Conservation (phyloP, 345 rosid genomes). For the Brassica carinata region DNA sequence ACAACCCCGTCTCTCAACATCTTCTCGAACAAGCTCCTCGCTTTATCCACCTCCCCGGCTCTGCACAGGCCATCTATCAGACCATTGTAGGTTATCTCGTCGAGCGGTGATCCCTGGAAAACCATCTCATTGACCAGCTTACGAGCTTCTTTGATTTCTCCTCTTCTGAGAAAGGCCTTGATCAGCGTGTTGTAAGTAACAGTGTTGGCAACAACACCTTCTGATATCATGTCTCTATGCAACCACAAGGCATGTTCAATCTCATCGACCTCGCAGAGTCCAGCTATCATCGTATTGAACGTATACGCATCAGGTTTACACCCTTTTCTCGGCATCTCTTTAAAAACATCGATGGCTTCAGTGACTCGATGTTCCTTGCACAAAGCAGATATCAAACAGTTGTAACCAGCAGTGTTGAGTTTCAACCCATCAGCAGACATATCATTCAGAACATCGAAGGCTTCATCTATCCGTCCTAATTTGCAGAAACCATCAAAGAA, state of each 20-base stretch:
- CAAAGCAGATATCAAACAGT: slow-evolving; percentile 62
- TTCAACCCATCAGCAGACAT: slow-evolving; percentile 59
- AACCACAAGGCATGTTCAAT: slow-evolving; percentile 64
- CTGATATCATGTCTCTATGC: slow-evolving; percentile 67
- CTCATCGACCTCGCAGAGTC: slow-evolving; percentile 61
- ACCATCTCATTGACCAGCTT: slow-evolving; percentile 80
- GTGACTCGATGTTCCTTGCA: slow-evolving; percentile 58
- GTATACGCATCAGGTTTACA: slow-evolving; percentile 80
- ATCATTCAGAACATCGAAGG: slow-evolving; percentile 45
- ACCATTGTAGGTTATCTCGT: slow-evolving; percentile 74
- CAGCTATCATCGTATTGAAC: slow-evolving; percentile 71
- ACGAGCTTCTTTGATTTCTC: slow-evolving; percentile 64
- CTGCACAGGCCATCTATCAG: slow-evolving; percentile 70
- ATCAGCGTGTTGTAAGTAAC: slow-evolving; percentile 83
- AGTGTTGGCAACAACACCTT: slow-evolving; percentile 77
- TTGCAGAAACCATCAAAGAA: slow-evolving; percentile 73
- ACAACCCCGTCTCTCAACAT: slow-evolving; percentile 60
- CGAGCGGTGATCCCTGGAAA: slow-evolving; percentile 71
- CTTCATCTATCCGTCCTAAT: slow-evolving; percentile 60
- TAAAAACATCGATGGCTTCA: slow-evolving; percentile 56
- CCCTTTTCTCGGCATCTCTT: slow-evolving; percentile 74
- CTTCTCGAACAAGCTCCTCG: slow-evolving; percentile 75
- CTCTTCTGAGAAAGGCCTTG: slow-evolving; percentile 59
- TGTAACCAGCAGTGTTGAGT: slow-evolving; percentile 78
- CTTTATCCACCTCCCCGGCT: slow-evolving; percentile 67